Evolutionary conservation across 768 basidiomycete genomes (phyloP), one percentile per base, ranked within the genome.

Genomic region (Pleurotus eryngii): DNA sequence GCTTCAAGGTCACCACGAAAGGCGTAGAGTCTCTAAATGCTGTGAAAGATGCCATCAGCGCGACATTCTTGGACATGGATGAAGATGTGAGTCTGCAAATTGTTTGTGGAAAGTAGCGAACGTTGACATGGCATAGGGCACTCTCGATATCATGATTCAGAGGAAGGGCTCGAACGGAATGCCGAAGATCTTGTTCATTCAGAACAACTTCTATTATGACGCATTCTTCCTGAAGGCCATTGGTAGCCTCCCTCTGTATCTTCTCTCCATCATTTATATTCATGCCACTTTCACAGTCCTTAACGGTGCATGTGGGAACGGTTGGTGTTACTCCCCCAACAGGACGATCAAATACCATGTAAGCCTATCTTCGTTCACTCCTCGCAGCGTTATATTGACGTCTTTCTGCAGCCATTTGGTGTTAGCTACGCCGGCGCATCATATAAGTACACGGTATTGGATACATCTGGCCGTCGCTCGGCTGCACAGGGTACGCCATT

Each of bases 181-280:
- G 45, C 87, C 88, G 12, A 83, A 80, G 40, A 73, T 92, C 15
- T 65, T 84, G 4, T 96, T 99, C 66, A 76, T 99, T 48, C 94
- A 96, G 72, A 99, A 99, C 67, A 98, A 98, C 70, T 92, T 95
- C 65, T 98, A 96, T 65, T 95, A 95, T 67, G 97, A 99, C 62
- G 96, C 97, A 0, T 99, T 99, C 77, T 99, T 98, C 82, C 78
- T 98, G 53, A 98, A 98, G 67, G 93, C 97, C 2, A 90, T 95
- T 43, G 89, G 95, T 96, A 43, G 45, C 85, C 72, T 9, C 8
- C 2, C 30, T 35, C 30, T 4, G 8, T 35, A 2, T 11, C 7
- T 35, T 35, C 30, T 11, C 11, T 9, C 30, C 30, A 30, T 30
- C 9, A 30, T 11, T 11, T 30, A 9, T 30, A 11, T 7, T 30